Conservation (phyloP, 768 basidiomycete genomes). For the Tulasnella sp. region DNA sequence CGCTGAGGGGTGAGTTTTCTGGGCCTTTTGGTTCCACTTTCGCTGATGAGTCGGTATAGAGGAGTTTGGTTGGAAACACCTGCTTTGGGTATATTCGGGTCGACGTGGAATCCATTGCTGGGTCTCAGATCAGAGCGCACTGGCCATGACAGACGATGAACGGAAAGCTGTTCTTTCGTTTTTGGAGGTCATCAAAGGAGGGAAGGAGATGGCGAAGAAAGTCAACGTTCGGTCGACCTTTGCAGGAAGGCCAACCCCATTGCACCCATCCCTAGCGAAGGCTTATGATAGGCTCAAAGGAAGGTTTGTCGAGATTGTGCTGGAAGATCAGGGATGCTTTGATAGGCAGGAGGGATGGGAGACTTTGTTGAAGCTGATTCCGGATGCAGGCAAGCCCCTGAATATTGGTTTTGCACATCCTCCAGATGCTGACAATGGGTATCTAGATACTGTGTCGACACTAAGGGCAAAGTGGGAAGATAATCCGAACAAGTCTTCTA, state of each 20-base stretch:
- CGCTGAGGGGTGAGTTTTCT: conserved; percentile 42
- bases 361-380: conserved; percentile 58
- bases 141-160: conserved; percentile 85
- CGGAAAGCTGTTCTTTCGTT: conserved; percentile 76
- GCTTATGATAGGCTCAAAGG: conserved; percentile 39
- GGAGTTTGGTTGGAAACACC: conserved; percentile 80
- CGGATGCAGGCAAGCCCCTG: conserved; percentile 38
- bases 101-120: conserved; percentile 97
- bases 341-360: conserved; percentile 55
- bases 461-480: conserved; percentile 50
- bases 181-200: conserved; percentile 70
- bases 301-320: conserved; percentile 53
- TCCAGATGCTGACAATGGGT: background rate
- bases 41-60: conserved; percentile 27
- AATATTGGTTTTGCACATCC: conserved; percentile 1
- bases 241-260: conserved; percentile 25
- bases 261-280: conserved; percentile 62
- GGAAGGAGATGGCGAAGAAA: conserved; percentile 70
- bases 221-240: conserved; percentile 50
- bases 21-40: background rate
- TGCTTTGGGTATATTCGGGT: conserved; percentile 98
- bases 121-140: conserved; percentile 82
- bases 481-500: conserved; percentile 42
- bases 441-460: conserved; percentile 30
- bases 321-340: conserved; percentile 81